phyloP scores from a whole-genome alignment of 2,329 filamentous ascomycete species.

The Aspergillus ochraceoroseus region DNA sequence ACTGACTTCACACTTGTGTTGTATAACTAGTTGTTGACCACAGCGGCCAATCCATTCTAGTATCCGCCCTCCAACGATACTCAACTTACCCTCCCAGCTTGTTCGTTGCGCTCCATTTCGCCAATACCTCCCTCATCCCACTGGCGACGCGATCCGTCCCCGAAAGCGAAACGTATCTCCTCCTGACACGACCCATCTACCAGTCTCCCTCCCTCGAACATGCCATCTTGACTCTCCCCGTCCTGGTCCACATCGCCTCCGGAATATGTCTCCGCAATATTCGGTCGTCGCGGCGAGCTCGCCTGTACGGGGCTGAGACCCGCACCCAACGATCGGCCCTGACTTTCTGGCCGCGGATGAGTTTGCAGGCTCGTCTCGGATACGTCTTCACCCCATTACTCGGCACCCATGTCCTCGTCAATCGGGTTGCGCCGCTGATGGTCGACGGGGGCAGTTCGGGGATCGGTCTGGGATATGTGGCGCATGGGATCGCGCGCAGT shows the following conservation, averaged over 20 bases:
- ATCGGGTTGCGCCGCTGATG: constrained; percentile 67
- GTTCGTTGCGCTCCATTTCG: constrained; percentile 71
- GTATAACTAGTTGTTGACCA: background rate
- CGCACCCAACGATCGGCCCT: constrained; percentile 44
- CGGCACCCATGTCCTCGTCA: constrained; percentile 67
- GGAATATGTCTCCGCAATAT: constrained; percentile 73
- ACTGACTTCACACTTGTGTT: background rate
- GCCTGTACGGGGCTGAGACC: constrained; percentile 68
- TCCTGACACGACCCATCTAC: constrained; percentile 88
- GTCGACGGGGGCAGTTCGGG: constrained; percentile 83
- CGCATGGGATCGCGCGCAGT: constrained; percentile 75
- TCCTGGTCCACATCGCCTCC: constrained; percentile 69
- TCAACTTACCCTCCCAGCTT: constrained; percentile 78
- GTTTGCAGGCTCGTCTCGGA: constrained; percentile 65
- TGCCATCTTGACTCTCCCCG: constrained; percentile 68
- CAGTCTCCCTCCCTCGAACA: constrained; percentile 78
- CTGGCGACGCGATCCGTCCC: constrained; percentile 67
- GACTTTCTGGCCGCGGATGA: constrained; percentile 64
- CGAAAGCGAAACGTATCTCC: constrained; percentile 75
- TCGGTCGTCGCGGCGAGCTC: constrained; percentile 64
- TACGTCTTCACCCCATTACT: constrained; percentile 65
- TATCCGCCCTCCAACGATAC: constrained; percentile 76
- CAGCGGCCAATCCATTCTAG: constrained; percentile 39
- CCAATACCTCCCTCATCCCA: constrained; percentile 77
- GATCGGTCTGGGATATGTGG: constrained; percentile 75